Evolutionary conservation across 345 rosid species (phyloP).

Genomic region (Eutrema heterophyllum): DNA sequence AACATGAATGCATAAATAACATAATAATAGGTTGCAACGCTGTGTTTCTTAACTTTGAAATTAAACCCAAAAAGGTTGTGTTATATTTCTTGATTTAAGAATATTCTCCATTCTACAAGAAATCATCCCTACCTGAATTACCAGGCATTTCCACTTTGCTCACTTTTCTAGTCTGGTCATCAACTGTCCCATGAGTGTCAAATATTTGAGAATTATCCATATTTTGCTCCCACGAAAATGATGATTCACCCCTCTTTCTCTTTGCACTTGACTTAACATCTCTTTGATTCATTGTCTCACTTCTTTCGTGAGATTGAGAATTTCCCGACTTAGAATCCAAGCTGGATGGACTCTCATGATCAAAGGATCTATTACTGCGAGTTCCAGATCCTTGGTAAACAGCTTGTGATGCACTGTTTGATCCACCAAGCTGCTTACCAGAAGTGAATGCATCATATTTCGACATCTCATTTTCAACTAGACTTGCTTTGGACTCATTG

Average conservation of each 20-base stretch:
- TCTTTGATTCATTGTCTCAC: conserved; percentile 45
- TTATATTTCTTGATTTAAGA: not conserved
- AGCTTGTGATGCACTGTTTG: conserved; percentile 55
- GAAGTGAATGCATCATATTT: conserved; percentile 59
- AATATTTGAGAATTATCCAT: conserved; percentile 47
- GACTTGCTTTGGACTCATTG: conserved; percentile 48
- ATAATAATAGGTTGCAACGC: not conserved
- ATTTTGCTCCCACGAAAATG: conserved; percentile 45
- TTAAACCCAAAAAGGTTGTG: not conserved
- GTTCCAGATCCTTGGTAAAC: conserved; percentile 71
- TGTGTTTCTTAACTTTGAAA: not conserved
- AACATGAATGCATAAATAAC: not conserved
- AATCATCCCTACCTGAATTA: conserved; percentile 37
- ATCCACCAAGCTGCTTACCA: conserved; percentile 65
- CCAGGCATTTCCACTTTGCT: conserved; percentile 58
- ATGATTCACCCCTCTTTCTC: conserved; percentile 79
- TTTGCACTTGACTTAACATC: conserved; percentile 55
- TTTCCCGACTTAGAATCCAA: conserved; percentile 80
- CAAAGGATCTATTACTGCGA: conserved; percentile 67
- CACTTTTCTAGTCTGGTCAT: conserved; percentile 52
- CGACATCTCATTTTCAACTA: conserved; percentile 62
- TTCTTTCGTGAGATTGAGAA: conserved; percentile 81
- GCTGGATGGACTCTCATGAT: conserved; percentile 94
- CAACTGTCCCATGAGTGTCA: conserved; percentile 38
- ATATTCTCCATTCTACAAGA: conserved; percentile 32